Base-by-base conservation (phyloP, 805 yeast species). In the Starmerella cellae region DNA sequence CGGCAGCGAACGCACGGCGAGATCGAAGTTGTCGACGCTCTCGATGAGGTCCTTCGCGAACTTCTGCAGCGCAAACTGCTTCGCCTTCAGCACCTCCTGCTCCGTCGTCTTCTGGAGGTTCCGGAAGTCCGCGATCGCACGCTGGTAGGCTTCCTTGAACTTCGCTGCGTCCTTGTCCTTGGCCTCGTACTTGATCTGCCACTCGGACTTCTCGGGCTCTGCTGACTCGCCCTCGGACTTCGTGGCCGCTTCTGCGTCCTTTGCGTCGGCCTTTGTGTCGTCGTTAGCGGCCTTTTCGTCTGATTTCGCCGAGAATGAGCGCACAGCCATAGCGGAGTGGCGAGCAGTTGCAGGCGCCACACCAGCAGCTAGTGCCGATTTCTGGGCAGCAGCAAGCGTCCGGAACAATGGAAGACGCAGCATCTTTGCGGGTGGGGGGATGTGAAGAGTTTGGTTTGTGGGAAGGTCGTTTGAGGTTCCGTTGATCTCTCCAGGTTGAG, bases 91-190 rank as follows among this genome's bases (percentile, higher is more conserved):
- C 43, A 82, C 68, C 60, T 87, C 95, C 54, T 82, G 73, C 65
- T 82, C 80, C 46, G 95, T 83, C 39, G 87, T 77, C 59, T 82
- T 88, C 68, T 85, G 96, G 55, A 85, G 69, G 64, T 82, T 84
- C 55, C 94, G 76, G 77, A 84, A 87, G 62, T 85, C 96, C 21
- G 95, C 95, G 44, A 84, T 72, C 20, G 94, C 72, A 53, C 94
- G 75, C 44, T 83, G 70, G 58, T 81, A 78, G 54, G 78, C 76
- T 61, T 84, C 93, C 62, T 83, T 85, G 66, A 81, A 67, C 53
- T 80, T 84, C 21, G 85, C 85, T 50, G 71, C 68, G 49, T 85
- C 94, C 50, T 65, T 64, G 50, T 60, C 66, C 54, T 65, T 82
- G 42, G 68, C 67, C 28, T 63, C 70, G 49, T 75, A 65, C 59